Base-by-base conservation (phyloP, 805 yeast genomes). In the Pichia scutulata region DNA sequence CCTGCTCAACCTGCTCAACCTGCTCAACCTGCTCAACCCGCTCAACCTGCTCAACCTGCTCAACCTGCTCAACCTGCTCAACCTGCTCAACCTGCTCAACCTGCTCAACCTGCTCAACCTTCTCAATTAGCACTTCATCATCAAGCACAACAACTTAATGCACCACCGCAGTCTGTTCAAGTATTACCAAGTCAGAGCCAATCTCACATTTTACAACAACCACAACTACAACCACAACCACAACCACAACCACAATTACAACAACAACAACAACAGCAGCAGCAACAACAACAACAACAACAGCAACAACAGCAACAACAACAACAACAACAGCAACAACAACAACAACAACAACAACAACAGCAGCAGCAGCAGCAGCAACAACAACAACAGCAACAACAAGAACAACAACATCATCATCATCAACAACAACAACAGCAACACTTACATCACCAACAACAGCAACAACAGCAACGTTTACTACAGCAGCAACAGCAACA, bases 341-440 rank as follows among this genome's bases (percentile, higher is more conserved):
- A n/a, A 12, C 51, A 39, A 16, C 44, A 28, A 19, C 33, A 18
- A 18, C 54, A 49, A 22, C 59, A 53, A 36, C 56, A 60, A 4
- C 63, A 59, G 44, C 60, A 50, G 58, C 62, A 8, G 44, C 61
- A 57, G 51, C 65, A 55, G 53, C 65, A 50, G 54, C 52, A 54
- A 41, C 53, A 25, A 44, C 56, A 25, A 36, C 52, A 43, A 49
- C 51, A 30, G 47, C 58, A 37, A 30, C 62, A 56, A 22, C 54
- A 39, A 10, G 40, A 58, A 45, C 72, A 61, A 47, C 59, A 53
- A 12, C 63, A 58, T 43, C 68, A 54, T 33, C 55, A 52, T 37
- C 51, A 48, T 14, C 55, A 55, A 46, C 55, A 43, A n/a, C 58
- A 53, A 18, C 59, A 55, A 37, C 69, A 60, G 37, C 49, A 46